phyloP scores from a whole-genome alignment of 164 flowering plant genomes.

The Nymphaea colorata region DNA sequence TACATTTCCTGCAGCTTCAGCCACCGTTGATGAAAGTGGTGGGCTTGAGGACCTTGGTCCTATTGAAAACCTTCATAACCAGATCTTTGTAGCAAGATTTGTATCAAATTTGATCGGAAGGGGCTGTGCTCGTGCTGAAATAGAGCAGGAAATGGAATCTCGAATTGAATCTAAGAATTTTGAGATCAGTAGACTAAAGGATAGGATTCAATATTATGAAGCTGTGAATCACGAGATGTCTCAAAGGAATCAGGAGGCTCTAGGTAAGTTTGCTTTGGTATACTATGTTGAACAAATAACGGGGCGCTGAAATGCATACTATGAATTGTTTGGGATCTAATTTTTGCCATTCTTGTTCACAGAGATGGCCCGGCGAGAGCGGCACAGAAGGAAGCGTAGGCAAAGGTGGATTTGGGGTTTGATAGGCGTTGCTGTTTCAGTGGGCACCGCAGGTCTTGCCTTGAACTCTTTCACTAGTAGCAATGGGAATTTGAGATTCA shows the following conservation, averaged over 20 bases:
- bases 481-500: background rate
- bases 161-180: conserved; percentile 56
- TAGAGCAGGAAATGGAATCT: conserved; percentile 61
- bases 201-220: conserved; percentile 72
- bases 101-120: conserved; percentile 65
- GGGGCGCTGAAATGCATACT: background rate
- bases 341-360: background rate
- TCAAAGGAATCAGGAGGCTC: conserved; percentile 77
- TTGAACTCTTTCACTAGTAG: conserved; percentile 49
- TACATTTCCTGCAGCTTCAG: conserved; percentile 34
- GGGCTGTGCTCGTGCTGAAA: conserved; percentile 65
- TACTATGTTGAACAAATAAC: background rate
- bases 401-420: conserved; percentile 81
- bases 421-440: conserved; percentile 35
- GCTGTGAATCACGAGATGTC: conserved; percentile 86
- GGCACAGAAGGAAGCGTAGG: conserved; percentile 51
- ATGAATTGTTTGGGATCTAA: background rate
- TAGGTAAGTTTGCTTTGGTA: conserved; percentile 34
- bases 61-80: conserved; percentile 42
- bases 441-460: conserved; percentile 52
- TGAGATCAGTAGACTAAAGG: conserved; percentile 75
- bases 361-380: conserved; percentile 51
- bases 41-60: conserved; percentile 16
- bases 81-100: conserved; percentile 44
- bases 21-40: conserved; percentile 17